phyloP scores from a whole-genome alignment of 176 grass and related monocot genomes.

The Luzula sylvatica region DNA sequence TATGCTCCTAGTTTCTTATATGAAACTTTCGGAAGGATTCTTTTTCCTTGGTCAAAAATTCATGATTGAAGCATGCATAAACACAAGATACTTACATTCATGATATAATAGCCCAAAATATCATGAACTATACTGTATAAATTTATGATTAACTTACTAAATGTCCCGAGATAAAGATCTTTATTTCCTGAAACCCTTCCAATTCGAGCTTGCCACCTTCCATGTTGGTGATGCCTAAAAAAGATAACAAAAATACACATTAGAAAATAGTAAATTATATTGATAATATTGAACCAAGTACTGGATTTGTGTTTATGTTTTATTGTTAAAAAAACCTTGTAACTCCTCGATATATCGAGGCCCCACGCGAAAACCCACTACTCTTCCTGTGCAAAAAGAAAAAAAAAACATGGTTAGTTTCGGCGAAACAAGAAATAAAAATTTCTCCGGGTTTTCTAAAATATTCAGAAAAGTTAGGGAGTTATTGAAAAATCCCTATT shows the following conservation, averaged over 20 bases:
- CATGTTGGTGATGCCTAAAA: conserved; percentile 91
- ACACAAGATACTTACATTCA: neutral
- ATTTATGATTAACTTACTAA: conserved; percentile 44
- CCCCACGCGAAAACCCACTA: conserved; percentile 90
- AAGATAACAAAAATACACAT: neutral
- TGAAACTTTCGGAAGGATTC: neutral
- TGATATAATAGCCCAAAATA: neutral
- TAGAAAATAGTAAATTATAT: neutral
- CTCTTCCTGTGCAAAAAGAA: conserved; percentile 61
- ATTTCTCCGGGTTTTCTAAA: neutral
- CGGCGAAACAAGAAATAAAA: neutral
- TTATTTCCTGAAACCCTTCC: conserved; percentile 98
- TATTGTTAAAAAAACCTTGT: conserved; percentile 48
- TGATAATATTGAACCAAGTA: no score
- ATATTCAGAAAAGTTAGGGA: neutral
- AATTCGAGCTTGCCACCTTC: conserved; percentile 96
- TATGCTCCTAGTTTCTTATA: conserved; percentile 22
- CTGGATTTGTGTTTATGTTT: neutral
- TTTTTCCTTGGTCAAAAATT: conserved; percentile 10
- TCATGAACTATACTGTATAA: neutral
- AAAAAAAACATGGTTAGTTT: neutral
- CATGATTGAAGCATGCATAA: conserved; percentile 31
- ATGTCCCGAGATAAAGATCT: conserved; percentile 99
- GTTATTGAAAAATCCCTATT: neutral
- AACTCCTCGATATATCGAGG: conserved; percentile 93